Conservation (phyloP, 495 filamentous ascomycete species). For the Podospora bellae-mahoneyi region DNA sequence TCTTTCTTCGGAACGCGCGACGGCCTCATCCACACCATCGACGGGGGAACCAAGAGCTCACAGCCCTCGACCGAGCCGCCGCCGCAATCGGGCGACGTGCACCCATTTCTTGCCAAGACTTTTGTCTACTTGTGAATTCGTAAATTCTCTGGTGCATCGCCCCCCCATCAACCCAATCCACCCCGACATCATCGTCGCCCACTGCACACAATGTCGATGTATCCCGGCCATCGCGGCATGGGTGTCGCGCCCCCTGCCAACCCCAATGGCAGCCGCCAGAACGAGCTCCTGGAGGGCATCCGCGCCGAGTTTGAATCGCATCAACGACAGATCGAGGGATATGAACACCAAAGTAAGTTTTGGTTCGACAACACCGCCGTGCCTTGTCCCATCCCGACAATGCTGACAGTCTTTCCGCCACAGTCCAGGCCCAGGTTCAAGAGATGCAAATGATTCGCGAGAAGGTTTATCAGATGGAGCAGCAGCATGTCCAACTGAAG, state of each 20-base stretch:
- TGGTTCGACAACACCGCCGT: constrained; percentile 10
- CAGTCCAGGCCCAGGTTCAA: constrained; percentile 81
- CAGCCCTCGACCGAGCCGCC: background rate
- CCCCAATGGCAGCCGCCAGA: constrained; percentile 59
- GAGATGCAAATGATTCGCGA: constrained; percentile 91
- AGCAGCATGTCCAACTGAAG: constrained; percentile 80
- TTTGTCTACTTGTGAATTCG: background rate
- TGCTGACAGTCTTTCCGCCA: constrained; percentile 12
- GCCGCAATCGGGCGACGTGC: constrained; percentile 14
- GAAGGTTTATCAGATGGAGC: constrained; percentile 87
- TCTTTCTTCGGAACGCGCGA: background rate
- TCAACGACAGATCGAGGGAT: constrained; percentile 68
- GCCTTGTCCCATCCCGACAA: background rate
- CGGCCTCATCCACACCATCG: background rate
- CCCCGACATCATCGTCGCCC: background rate
- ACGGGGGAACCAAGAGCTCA: too few species aligned
- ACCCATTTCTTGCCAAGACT: constrained; percentile 20
- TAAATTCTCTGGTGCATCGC: constrained; percentile 8
- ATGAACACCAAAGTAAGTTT: constrained; percentile 84
- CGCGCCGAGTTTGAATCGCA: constrained; percentile 87
- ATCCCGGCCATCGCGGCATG: constrained; percentile 83
- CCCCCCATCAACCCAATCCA: constrained; percentile 3
- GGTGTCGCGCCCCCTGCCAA: constrained; percentile 56
- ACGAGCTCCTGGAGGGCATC: constrained; percentile 86
- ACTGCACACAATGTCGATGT: constrained; percentile 66